Evolutionary conservation across 768 basidiomycete species (phyloP), one percentile per base, ranked within the genome.

Genomic region (Tulasnella sp.): DNA sequence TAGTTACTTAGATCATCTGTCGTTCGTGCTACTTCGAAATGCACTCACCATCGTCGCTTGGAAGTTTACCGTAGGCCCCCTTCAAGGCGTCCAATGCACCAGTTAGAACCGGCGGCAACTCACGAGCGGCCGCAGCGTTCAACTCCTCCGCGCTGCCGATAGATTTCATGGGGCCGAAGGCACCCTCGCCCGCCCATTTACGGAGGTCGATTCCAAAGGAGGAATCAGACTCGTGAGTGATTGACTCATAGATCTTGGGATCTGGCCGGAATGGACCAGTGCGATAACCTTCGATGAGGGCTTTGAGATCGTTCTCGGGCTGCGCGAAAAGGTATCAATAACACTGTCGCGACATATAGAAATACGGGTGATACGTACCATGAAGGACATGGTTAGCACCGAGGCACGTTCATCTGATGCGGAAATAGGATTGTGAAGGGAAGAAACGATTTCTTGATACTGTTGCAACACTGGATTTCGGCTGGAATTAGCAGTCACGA

Each of bases 161-260:
- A 85, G 63, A 67, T 67, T 34, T 77, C n/a, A 80, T 75, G 17
- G 83, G 81, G 75, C 83, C 83, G 89, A 90, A 93, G 29, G 90
- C 90, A 37, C 88, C 88, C 77, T 95, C 94, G 1, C 81, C 81
- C 32, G 92, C 88, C 95, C 95, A 96, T 76, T 88, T 90, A 73
- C 94, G 86, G 68, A 97, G 81, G 80, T 97, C 95, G 73, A 95
- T 90, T 12, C 95, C 95, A 78, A 96, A 97, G 11, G 92, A 87
- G 35, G 92, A 90, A 77, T 95, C 94, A 0, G 87, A 86, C 62
- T 91, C 89, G 75, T 92, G 92, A 9, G 90, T 83, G 37, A 94
- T 85, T 4, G 89, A 90, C 78, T 96, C 93, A 80, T 94, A 98
- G 11, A 95, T 82, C 69, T 93, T 92, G 0, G 95, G 86, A 41